These are phyloP conservation scores for Oryza australiensis DNA, from an alignment of 176 grass and related monocot species.

Conservation along the genomic window DNA sequence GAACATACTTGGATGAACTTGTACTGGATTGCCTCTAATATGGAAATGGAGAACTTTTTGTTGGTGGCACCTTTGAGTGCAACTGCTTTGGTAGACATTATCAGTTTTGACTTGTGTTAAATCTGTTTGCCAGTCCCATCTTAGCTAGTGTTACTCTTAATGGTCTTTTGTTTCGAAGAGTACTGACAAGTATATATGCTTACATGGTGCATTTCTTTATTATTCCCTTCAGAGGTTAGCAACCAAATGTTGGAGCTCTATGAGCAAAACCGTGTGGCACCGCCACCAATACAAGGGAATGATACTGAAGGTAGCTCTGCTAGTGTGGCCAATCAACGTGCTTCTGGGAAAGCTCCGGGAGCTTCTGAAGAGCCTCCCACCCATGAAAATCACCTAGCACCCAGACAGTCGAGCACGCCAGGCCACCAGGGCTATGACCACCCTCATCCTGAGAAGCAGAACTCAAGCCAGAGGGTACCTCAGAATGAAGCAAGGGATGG, in stretches of 20 bases:
- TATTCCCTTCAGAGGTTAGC: slow-evolving; percentile 76
- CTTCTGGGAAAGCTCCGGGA: slow-evolving; percentile 38
- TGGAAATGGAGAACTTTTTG: neutral
- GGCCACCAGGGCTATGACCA: slow-evolving; percentile 33
- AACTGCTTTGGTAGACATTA: neutral
- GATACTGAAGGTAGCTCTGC: slow-evolving; percentile 59
- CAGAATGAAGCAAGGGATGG: slow-evolving; percentile 40
- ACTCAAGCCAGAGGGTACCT: slow-evolving; percentile 35
- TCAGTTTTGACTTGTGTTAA: neutral
- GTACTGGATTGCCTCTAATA: neutral
- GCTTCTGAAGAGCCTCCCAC: slow-evolving; percentile 39
- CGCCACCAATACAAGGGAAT: slow-evolving; percentile 56
- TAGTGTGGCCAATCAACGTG: slow-evolving; percentile 42
- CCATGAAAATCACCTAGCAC: slow-evolving; percentile 36
- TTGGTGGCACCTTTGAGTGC: neutral
- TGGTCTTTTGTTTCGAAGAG: neutral
- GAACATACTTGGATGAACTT: neutral
- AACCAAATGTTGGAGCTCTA: slow-evolving; percentile 97
- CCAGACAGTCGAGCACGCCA: slow-evolving; percentile 29
- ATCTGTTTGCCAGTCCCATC: slow-evolving; percentile 19
- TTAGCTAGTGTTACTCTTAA: neutral
- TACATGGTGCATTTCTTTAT: neutral
- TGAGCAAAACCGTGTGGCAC: slow-evolving; percentile 62
- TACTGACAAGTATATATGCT: neutral
- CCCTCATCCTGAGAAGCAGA: slow-evolving; percentile 50